These are phyloP conservation scores for Passiflora organensis DNA, from an alignment of 345 rosid genomes.

Conservation along the genomic window DNA sequence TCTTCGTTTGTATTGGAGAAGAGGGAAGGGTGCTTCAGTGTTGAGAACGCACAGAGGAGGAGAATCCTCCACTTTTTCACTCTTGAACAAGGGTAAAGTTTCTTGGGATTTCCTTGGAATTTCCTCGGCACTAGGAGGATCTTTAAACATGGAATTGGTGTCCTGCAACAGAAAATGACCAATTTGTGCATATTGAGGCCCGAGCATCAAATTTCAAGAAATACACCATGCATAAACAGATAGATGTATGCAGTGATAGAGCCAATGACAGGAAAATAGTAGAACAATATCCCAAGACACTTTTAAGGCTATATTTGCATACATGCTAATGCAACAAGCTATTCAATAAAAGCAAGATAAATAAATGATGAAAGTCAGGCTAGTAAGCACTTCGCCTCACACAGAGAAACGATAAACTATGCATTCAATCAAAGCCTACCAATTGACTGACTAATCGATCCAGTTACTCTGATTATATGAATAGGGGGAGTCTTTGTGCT, in stretches of 20 bases:
- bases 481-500: no score
- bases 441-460: no score
- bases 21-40: slow-evolving; percentile 55
- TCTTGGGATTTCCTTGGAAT: slow-evolving; percentile 30
- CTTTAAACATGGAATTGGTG: slow-evolving; percentile 16
- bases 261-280: no score
- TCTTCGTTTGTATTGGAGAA: slow-evolving; percentile 70
- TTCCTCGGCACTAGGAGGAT: slow-evolving; percentile 24
- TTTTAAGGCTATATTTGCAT: no score
- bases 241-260: background rate
- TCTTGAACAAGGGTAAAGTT: slow-evolving; percentile 38
- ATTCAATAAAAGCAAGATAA: no score
- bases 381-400: no score
- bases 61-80: slow-evolving; percentile 41
- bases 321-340: no score
- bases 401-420: no score
- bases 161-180: slow-evolving; percentile 33
- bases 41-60: slow-evolving; percentile 44
- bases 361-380: no score
- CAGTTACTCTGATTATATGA: no score
- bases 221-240: background rate
- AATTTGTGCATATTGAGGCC: background rate
- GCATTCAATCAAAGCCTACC: no score
- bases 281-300: background rate
- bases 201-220: background rate